Percentiles rank a stretch among this genome's conserved stretches.
Conservation (phyloP, 345 rosid species). For the Syzygium aromaticum region DNA sequence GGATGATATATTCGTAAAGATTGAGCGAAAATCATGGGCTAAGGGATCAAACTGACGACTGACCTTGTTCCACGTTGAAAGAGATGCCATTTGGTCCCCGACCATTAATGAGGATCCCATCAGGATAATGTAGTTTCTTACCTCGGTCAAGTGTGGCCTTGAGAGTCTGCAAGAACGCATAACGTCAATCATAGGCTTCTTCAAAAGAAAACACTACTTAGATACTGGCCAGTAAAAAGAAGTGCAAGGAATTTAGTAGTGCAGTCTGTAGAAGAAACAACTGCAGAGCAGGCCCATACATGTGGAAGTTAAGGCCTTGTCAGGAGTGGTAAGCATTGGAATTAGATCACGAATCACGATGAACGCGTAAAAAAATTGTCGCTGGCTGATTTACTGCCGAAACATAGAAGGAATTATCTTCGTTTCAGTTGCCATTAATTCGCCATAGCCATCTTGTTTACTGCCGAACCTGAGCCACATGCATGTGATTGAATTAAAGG, state of each 20-base stretch:
- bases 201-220: neutral
- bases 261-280: neutral
- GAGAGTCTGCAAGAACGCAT: conserved; percentile 13
- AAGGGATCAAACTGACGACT: neutral
- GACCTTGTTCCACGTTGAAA: conserved; percentile 38
- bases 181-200: neutral
- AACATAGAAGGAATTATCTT: neutral
- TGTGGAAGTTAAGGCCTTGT: neutral
- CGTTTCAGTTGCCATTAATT: neutral
- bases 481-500: neutral
- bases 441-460: neutral
- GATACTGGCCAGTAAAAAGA: neutral
- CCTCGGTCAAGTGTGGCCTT: conserved; percentile 25
- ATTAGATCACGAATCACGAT: neutral
- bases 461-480: neutral
- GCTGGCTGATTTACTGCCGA: neutral
- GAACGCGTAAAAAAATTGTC: neutral
- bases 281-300: neutral
- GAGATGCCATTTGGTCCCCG: conserved; percentile 29
- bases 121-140: conserved; percentile 26
- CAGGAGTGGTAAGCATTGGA: neutral
- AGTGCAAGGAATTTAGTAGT: neutral
- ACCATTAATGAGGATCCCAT: conserved; percentile 45
- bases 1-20: neutral
- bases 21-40: neutral